Conservation (phyloP, 2,329 filamentous ascomycete genomes). For the Diaporthe caulivora region DNA sequence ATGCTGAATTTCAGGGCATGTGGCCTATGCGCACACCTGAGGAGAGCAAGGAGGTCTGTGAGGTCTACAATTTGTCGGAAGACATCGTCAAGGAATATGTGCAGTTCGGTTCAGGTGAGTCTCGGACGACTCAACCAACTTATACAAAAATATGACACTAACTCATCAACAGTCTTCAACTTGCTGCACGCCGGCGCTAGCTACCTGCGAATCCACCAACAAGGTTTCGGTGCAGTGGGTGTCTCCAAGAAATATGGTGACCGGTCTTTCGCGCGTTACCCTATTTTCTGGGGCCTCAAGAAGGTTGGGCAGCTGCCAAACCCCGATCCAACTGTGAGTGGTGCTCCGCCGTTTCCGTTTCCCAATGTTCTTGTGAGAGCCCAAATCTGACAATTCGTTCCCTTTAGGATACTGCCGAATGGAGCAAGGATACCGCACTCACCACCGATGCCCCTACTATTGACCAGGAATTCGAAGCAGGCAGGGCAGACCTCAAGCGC, state of each 20-base stretch:
- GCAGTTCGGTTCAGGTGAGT: slow-evolving; percentile 68
- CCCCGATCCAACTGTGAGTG: slow-evolving; percentile 66
- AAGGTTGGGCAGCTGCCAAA: slow-evolving; percentile 75
- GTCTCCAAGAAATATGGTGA: slow-evolving; percentile 78
- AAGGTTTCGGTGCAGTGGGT: slow-evolving; percentile 76
- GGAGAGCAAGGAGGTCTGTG: slow-evolving; percentile 72
- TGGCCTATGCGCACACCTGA: slow-evolving; percentile 74
- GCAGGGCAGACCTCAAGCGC: slow-evolving; percentile 64
- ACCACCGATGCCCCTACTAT: slow-evolving; percentile 60
- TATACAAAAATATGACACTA: slow-evolving; percentile 69
- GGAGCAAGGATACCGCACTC: slow-evolving; percentile 57
- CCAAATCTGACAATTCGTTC: background rate
- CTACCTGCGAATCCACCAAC: slow-evolving; percentile 75
- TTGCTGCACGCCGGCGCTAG: slow-evolving; percentile 75
- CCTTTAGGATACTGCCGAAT: slow-evolving; percentile 68
- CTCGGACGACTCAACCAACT: slow-evolving; percentile 58
- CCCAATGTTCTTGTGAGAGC: no score
- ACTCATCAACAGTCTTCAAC: slow-evolving; percentile 67
- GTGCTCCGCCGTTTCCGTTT: background rate
- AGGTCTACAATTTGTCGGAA: slow-evolving; percentile 70
- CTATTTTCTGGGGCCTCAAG: slow-evolving; percentile 76
- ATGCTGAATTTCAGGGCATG: slow-evolving; percentile 76
- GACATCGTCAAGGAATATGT: slow-evolving; percentile 70
- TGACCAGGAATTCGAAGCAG: slow-evolving; percentile 66
- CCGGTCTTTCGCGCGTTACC: slow-evolving; percentile 74